Conservation (phyloP, 2,329 filamentous ascomycete genomes). For the Penicillium carneum region DNA sequence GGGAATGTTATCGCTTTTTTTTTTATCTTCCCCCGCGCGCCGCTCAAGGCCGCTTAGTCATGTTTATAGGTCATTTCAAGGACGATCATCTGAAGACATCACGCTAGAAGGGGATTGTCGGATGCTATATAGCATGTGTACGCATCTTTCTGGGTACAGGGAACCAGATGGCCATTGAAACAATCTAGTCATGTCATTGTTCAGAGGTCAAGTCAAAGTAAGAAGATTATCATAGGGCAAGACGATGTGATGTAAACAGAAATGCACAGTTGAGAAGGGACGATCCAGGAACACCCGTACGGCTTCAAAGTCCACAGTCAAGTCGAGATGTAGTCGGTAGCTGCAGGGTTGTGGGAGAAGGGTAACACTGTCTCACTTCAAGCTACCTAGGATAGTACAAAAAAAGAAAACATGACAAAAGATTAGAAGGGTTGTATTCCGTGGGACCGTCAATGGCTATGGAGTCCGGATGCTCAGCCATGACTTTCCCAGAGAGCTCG, state of each 20-base stretch:
- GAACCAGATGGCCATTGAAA: too few relatives aligned
- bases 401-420: neutral
- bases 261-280: too few relatives aligned
- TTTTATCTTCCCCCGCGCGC: slow-evolving; percentile 12
- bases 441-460: neutral
- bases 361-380: neutral
- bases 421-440: neutral
- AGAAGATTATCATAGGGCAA: too few relatives aligned
- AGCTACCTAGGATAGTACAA: neutral
- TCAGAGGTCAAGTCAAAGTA: too few relatives aligned
- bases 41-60: neutral
- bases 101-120: neutral
- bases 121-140: neutral
- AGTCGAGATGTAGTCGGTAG: neutral
- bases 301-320: neutral
- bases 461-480: neutral
- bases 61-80: neutral
- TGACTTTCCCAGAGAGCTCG: neutral
- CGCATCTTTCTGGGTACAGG: too few relatives aligned
- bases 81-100: neutral
- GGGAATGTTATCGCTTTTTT: slow-evolving; percentile 33
- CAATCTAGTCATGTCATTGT: too few relatives aligned
- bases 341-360: neutral
- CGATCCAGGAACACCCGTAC: neutral
- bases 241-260: too few relatives aligned